Percentiles rank a stretch among this genome's conserved stretches.
phyloP scores from a whole-genome alignment of 2,329 filamentous ascomycete genomes.

The Exophiala xenobiotica region DNA sequence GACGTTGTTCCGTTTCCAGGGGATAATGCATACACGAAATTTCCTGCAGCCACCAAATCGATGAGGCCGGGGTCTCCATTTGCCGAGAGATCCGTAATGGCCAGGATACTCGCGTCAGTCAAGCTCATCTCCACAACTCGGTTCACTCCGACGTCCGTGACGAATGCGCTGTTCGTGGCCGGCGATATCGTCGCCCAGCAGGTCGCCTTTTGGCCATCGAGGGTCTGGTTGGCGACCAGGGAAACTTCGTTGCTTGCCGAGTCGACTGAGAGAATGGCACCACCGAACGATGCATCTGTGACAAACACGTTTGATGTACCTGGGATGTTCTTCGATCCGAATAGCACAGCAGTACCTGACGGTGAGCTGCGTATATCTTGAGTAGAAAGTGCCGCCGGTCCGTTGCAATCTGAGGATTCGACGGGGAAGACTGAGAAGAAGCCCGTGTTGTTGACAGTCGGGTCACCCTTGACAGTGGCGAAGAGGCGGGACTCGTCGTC shows the following conservation, averaged over 20 bases:
- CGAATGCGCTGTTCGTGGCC: slow-evolving; percentile 54
- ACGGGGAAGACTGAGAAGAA: slow-evolving; percentile 57
- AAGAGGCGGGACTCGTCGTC: slow-evolving; percentile 53
- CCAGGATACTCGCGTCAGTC: slow-evolving; percentile 49
- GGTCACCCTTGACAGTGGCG: slow-evolving; percentile 62
- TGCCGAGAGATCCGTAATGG: slow-evolving; percentile 43
- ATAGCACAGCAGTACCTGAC: slow-evolving; percentile 57
- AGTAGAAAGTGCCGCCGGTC: slow-evolving; percentile 13
- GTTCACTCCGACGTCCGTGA: slow-evolving; percentile 56
- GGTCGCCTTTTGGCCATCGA: slow-evolving; percentile 54
- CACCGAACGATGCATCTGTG: slow-evolving; percentile 61
- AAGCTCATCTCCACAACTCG: slow-evolving; percentile 58
- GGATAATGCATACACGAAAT: slow-evolving; percentile 58
- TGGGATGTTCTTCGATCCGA: slow-evolving; percentile 53
- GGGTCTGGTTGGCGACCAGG: slow-evolving; percentile 37
- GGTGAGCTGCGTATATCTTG: slow-evolving; percentile 46
- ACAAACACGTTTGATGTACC: slow-evolving; percentile 50
- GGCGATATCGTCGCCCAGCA: slow-evolving; percentile 59
- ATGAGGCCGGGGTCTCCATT: slow-evolving; percentile 56
- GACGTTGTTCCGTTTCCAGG: slow-evolving; percentile 50
- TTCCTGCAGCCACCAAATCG: slow-evolving; percentile 54
- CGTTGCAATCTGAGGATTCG: slow-evolving; percentile 18
- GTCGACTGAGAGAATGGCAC: slow-evolving; percentile 49
- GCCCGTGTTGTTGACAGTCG: slow-evolving; percentile 54
- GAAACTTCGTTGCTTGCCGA: slow-evolving; percentile 33